Evolutionary conservation across 2,329 filamentous ascomycete species (phyloP), one percentile per base, ranked within the genome.

Genomic region (Monilinia polystroma): DNA sequence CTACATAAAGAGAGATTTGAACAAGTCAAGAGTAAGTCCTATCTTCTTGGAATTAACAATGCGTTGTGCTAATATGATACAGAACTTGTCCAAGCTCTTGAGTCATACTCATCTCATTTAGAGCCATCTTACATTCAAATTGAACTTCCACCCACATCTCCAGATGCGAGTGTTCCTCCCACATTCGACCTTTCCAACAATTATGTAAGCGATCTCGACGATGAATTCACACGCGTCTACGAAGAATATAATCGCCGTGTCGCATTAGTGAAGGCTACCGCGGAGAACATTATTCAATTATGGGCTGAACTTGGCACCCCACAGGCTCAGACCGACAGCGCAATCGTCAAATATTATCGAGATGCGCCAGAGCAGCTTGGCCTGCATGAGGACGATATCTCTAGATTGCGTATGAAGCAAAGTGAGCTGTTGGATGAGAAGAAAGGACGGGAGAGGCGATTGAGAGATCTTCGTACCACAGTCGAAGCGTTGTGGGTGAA

Each of bases 261-360:
- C 55, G 84, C 85, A 41, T 87, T 86, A 0, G 93, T 98, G 18
- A 87, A 92, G 77, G 80, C 87, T 26, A 79, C 92, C 3, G 88
- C 87, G 52, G 91, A 97, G 74, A 88, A 95, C 69, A 94, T 97
- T 68, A 95, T 99, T 73, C 90, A 92, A 73, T 84, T 99, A 0
- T 99, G 95, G 93, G 94, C 92, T 0, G 95, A 99, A 78, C 86
- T 99, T 12, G 95, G 95, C 54, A 96, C 91, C 1, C 93, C 95
- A 0, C 93, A 97, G 76, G 92, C 91, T 38, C 94, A 98, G 77
- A 96, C 94, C 20, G 95, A 99, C 75, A 85, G 84, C 67, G 83
- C 86, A 26, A 96, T 99, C 70, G 90, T 99, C 68, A 90, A 97
- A 77, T 88, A 90, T 78, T 94, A 96, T 77, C 89, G 92, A 68